Base-by-base conservation (phyloP, 768 basidiomycete species). In the Macrolepiota albuminosa region DNA sequence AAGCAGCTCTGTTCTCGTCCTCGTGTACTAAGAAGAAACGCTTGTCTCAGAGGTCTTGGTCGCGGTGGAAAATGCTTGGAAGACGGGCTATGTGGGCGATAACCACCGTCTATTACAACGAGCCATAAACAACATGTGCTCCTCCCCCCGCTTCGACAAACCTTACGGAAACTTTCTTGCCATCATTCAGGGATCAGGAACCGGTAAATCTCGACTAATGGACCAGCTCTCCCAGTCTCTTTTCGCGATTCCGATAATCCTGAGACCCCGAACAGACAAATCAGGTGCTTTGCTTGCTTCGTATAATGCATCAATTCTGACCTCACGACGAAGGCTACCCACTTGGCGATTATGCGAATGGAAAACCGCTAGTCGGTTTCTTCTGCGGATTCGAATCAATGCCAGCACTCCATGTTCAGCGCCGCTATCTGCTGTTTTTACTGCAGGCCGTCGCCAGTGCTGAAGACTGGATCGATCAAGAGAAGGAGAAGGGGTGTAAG, bases 141-240 rank as follows among this genome's bases (percentile, higher is more conserved):
- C 29, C 29, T 29, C 29, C 29, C 4, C 29, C 29, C 29, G 29
- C 29, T 29, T 9, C 13, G 6, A 14, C 6, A 26, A 26, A 47
- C 46, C 24, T 13, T 45, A 45, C 4, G 43, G 21, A 3, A 45
- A 45, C 4, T 37, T 52, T 3, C 21, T n/a, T 16, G 2, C 51
- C 21, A 62, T 62, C 11, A 59, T 62, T 6, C 61, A 62, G 21
- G 57, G 61, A 24, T 62, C 48, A 2, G 48, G 48, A 10, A 49
- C 48, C 9, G 48, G 48, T 16, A 49, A 62, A 58, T 62, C 61
- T 6, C 57, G 61, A 18, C 7, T 46, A 14, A 57, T 62, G 11
- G 52, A 62, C 39, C n/a, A 58, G 34, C 33, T 55, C 18, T 46
- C 61, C 10, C 16, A 47, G 18, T 31, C 31, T 21, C 42, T 58